Evolutionary conservation across 768 basidiomycete species (phyloP).

Genomic region (Amanita phalloides): DNA sequence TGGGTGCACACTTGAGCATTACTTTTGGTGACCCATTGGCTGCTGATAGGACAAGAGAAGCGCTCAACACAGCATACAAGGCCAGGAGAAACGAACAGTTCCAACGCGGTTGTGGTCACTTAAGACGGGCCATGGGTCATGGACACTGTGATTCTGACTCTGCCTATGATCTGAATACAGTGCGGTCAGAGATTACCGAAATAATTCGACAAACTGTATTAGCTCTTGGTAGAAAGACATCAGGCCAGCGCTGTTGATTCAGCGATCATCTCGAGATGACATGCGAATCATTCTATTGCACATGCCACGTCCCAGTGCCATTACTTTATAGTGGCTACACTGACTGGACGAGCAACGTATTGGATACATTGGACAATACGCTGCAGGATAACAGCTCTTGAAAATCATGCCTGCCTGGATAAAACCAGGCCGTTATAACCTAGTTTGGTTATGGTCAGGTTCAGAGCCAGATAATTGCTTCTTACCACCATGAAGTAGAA

Average conservation of each 20-base stretch:
- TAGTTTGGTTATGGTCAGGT: conserved; percentile 1
- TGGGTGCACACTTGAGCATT: conserved; percentile 54
- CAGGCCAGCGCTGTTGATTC: conserved; percentile 12
- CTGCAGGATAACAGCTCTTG: conserved; percentile 16
- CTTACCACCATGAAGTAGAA: conserved; percentile 60
- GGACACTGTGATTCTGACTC: not conserved
- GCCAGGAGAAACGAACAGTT: not conserved
- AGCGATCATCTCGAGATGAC: not conserved
- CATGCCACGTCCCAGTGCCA: not conserved
- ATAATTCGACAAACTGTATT: conserved; percentile 44
- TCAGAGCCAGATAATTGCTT: not conserved
- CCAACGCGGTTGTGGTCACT: not conserved
- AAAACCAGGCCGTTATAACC: conserved; percentile 22
- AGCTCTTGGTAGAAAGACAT: conserved; percentile 39
- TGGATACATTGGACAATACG: not conserved
- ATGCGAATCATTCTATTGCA: not conserved
- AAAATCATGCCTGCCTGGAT: conserved; percentile 23
- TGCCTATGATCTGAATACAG: not conserved
- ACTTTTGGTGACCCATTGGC: conserved; percentile 74
- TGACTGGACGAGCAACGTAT: not conserved
- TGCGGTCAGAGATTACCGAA: conserved; percentile 45
- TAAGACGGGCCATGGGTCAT: not conserved
- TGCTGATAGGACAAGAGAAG: conserved; percentile 21
- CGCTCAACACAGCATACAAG: conserved; percentile 4
- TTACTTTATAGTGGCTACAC: not conserved